A percentile compares a stretch with the other conserved stretches of the same genome.
These are phyloP conservation scores for Ottelia alismoides DNA, from an alignment of 106 monocot species.

Conservation along the genomic window DNA sequence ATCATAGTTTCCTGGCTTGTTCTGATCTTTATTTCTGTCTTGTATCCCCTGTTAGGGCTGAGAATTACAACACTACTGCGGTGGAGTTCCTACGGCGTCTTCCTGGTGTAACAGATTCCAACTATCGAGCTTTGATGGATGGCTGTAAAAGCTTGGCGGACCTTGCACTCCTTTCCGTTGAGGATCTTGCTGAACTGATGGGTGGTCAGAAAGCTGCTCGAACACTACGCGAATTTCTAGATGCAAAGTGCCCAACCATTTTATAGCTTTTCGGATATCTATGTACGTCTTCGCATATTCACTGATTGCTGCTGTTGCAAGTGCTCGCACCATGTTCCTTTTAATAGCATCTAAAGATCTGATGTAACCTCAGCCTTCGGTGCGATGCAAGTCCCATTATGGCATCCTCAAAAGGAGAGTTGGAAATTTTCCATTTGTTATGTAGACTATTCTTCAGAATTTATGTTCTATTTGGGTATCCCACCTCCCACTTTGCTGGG, in stretches of 20 bases:
- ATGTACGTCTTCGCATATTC: too few species aligned
- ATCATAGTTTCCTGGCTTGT: too few species aligned
- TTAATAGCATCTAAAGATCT: too few species aligned
- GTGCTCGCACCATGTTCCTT: too few species aligned
- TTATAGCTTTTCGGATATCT: constrained; percentile 11
- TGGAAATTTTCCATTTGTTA: too few species aligned
- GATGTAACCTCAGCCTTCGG: too few species aligned
- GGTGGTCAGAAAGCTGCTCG: constrained; percentile 87
- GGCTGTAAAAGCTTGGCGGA: constrained; percentile 75
- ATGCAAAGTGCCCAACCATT: constrained; percentile 87
- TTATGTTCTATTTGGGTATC: too few species aligned
- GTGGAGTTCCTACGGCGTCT: constrained; percentile 93
- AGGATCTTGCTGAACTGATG: constrained; percentile 79
- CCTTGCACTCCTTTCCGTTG: constrained; percentile 75
- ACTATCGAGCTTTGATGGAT: constrained; percentile 87
- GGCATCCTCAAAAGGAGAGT: too few species aligned
- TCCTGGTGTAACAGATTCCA: constrained; percentile 94
- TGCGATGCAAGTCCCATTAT: too few species aligned
- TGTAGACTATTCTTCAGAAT: too few species aligned
- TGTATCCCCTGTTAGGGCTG: constrained; percentile 45
- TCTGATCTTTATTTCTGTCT: not conserved
- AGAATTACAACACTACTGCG: constrained; percentile 92
- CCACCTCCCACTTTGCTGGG: too few species aligned
- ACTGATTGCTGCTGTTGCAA: too few species aligned
- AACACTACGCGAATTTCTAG: constrained; percentile 79